Evolutionary conservation across 805 yeast genomes (phyloP), one percentile per base, ranked within the genome.

Genomic region (Metschnikowia cubensis): DNA sequence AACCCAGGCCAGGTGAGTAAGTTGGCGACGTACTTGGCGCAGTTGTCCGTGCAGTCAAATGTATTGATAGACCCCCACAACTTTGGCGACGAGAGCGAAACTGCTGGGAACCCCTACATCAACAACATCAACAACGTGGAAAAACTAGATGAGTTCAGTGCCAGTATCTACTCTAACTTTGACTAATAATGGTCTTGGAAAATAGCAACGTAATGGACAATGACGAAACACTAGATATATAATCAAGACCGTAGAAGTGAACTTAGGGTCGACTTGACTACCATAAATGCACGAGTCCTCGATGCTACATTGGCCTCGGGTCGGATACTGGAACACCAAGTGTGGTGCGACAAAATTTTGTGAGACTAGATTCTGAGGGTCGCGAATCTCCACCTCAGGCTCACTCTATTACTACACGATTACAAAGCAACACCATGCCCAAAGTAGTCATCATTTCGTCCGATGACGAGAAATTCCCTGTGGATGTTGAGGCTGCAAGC

Each of bases 131-230:
- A 70, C 57, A 68, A 65, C 36, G 58, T 68, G 32, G 83, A 80
- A 15, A 89, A 84, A 55, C 75, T 91, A 50, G 95, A 88, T 56
- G 96, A 89, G 52, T 77, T 91, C 57, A 85, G 96, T 68, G 97
- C 97, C 4, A 78, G 89, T 57, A 91, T 91, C 7, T 91, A 91
- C 66, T 85, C 96, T 17, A 89, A 89, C 61, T 88, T 87, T 55
- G 77, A 73, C 45, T 42, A 42, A 21, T 41, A 22, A n/a, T 20
- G 5, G 37, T 20, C 31, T 15, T 20, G 25, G 1, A 29, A 20
- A 34, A 39, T 11, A 39, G 32, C 42, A 22, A 15, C n/a, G 18
- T 42, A 42, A 42, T 33, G 45, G 33, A 42, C 45, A 42, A 21
- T 10, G 37, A 42, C 35, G 32, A 20, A 20, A 15, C 10, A 33